Base-by-base conservation (phyloP, 805 yeast species). In the Clavispora vitiphila region DNA sequence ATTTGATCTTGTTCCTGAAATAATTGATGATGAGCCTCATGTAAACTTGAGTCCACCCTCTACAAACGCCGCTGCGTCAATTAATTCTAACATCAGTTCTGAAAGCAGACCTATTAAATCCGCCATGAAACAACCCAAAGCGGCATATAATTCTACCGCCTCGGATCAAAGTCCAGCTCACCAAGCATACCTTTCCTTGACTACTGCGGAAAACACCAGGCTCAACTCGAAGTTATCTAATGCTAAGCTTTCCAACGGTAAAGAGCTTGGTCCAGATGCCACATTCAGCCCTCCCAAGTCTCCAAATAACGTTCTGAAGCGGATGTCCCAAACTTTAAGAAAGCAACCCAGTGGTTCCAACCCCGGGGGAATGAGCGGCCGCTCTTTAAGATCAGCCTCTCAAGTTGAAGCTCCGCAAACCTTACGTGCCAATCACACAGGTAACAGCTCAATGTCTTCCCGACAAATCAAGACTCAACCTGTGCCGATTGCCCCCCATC, bases 161-260 rank as follows among this genome's bases (percentile, higher is more conserved):
- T 26, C 41, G 5, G 44, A 43, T 4, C 43, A 41, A 7, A 48
- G 44, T 18, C 69, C 83, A 1, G 86, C 86, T 0, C 76, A 76
- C 21, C 75, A 73, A 44, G 88, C 86, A 0, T 83, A 83, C 51
- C 55, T 83, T 34, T 80, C 86, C 0, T 61, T 82, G 40, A 74
- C 90, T 1, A 85, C 93, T 0, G 90, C 90, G 1, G 89, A 84
- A 55, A 85, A 85, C 58, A 85, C 93, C 0, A 71, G 89, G 44
- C 56, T 83, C 42, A 85, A 85, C 61, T 83, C 91, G 1, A 74
- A 75, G 45, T 57, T 78, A 55, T 71, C 80, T 6, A 51, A 74
- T 0, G 49, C 69, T 4, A 64, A 69, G 38, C 61, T 71, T 47
- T 45, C 41, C 21, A 66, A 61, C n/a, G 37, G 32, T 31, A 24